Evolutionary conservation across 768 basidiomycete genomes (phyloP), one percentile per base, ranked within the genome.

Genomic region (Termitomyces sp.): DNA sequence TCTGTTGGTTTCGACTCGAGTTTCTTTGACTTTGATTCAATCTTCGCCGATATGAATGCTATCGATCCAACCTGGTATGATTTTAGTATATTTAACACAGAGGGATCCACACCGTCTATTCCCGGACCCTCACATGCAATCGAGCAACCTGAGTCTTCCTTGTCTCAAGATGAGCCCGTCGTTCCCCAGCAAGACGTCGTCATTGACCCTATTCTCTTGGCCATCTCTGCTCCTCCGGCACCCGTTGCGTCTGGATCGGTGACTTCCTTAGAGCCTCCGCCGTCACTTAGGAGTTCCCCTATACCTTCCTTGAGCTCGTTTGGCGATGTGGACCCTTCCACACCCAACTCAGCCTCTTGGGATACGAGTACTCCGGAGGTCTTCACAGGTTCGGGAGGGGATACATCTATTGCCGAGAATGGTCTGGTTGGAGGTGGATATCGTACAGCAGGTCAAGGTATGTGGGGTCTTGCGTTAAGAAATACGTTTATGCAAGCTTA

Each of bases 341-440:
- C 77, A 8, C 77, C 77, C 7, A 70, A 59, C 29, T 76, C 73
- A 3, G 69, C 71, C 2, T 60, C 40, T 11, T 77, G 71, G 72
- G 75, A 79, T 47, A 57, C 68, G 27, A 66, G 66, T 16, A 54
- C 61, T 37, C 73, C 74, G 7, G 74, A 73, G 43, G 62, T 77
- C 9, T 65, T 62, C 59, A 59, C 38, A 35, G 59, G 49, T 27
- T 31, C 56, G 6, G 49, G 34, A 16, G 42, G 42, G 11, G 58
- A 62, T 27, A 19, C 29, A 12, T 35, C 43, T 19, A 8, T 40
- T 21, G 46, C 47, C 12, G 59, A 51, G 29, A 56, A 53, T 42
- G 47, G 31, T 29, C 60, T 61, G 42, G 44, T 42, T 53, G 42
- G 58, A n/a, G 25, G 37, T 19, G 37, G 17, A 27, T 51, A 25